These are phyloP conservation scores for Cadophora gregata DNA, from an alignment of 2,329 filamentous ascomycete genomes.

Conservation along the genomic window DNA sequence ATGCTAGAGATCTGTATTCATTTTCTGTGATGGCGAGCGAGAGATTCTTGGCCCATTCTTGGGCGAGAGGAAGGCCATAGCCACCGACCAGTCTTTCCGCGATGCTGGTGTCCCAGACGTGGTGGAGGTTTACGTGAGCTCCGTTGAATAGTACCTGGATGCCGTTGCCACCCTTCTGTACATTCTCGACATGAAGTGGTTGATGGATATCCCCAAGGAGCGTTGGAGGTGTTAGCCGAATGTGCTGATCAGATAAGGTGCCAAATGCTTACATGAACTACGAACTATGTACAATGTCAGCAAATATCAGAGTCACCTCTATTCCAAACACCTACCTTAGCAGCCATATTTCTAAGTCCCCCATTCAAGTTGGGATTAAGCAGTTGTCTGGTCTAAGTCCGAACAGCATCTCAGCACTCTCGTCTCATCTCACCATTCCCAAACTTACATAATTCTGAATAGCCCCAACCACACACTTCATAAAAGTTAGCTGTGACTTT, in stretches of 20 bases:
- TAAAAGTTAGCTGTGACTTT: background rate
- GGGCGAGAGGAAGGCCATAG: slow-evolving; percentile 55
- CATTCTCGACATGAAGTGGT: slow-evolving; percentile 69
- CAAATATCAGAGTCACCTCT: background rate
- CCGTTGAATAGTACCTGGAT: slow-evolving; percentile 68
- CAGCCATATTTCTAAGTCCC: slow-evolving; percentile 60
- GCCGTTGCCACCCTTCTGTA: slow-evolving; percentile 69
- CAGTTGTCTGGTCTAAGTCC: slow-evolving; percentile 37
- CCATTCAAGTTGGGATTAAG: slow-evolving; percentile 46
- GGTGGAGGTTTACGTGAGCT: slow-evolving; percentile 67
- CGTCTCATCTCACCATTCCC: background rate
- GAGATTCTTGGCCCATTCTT: slow-evolving; percentile 62
- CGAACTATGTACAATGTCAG: slow-evolving; percentile 37
- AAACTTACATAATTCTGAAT: slow-evolving; percentile 43
- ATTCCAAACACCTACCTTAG: slow-evolving; percentile 50
- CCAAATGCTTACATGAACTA: slow-evolving; percentile 42
- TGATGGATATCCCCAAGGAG: slow-evolving; percentile 76
- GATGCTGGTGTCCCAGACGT: slow-evolving; percentile 76
- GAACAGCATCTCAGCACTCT: background rate
- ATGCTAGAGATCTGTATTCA: slow-evolving; percentile 56
- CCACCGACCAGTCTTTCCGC: slow-evolving; percentile 68
- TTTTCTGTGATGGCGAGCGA: slow-evolving; percentile 60
- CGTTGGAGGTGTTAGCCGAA: slow-evolving; percentile 21
- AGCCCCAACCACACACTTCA: slow-evolving; percentile 59
- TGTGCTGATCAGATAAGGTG: too few species aligned